Evolutionary conservation across 179 eudicot genomes (phyloP), one percentile per base, ranked within the genome.

Genomic region (Beta lomatogona): DNA sequence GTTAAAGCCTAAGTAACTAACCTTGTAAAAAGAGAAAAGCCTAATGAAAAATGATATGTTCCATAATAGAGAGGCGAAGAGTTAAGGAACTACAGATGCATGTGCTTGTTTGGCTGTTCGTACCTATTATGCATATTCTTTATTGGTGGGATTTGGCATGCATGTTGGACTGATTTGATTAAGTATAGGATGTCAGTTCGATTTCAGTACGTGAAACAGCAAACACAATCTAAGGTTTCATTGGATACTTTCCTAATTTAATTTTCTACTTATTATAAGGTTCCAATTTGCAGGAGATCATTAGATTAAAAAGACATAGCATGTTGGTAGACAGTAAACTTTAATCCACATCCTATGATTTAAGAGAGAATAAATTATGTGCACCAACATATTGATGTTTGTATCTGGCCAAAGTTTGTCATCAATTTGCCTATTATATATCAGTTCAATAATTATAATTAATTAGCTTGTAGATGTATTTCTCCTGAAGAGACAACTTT

Each of bases 251-350:
- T 48, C 7, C 14, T 2, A 44, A 48, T 12, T 41, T 25, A 73
- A 25, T 25, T 19, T 58, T 16, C 63, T 18, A 55, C 55, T 58
- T 15, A 53, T 9, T 55, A 50, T 25, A 61, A 71, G 36, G 63
- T 73, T 63, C n/a, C 48, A 18, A 59, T 25, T 8, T 71, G 48
- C 50, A 71, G 73, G 76, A 65, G 4, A 48, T 71, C 4, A 71
- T 50, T 69, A 81, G 36, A 53, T 81, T 46, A 71, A 11, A 77
- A 81, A 81, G 61, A 55, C 80, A 75, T 55, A 81, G 52, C 83
- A 81, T 81, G 76, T 68, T 58, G 68, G 36, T 76, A 7, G 76
- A 46, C 67, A 67, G 60, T 44, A n/a, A 60, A 66, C 52, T 14
- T 65, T 77, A 64, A 52, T 4, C 16, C 50, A 52, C 12, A 54